Conservation (phyloP, 2,329 filamentous ascomycete genomes). For the Pseudogymnoascus sp. region DNA sequence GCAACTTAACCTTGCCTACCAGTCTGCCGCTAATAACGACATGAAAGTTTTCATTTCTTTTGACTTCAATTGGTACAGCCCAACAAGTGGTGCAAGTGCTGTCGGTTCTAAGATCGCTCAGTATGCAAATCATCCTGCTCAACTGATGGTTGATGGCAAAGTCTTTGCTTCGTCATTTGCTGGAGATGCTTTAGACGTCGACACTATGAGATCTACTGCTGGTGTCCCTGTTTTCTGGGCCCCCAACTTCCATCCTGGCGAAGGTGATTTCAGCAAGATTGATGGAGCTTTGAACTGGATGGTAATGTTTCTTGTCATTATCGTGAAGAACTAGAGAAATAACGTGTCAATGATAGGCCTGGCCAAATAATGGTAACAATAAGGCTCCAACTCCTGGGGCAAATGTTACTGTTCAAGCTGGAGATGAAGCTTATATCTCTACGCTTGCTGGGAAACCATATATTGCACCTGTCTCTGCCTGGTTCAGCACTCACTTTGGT, state of each 20-base stretch:
- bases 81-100: slow-evolving; percentile 12
- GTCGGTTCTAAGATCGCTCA: slow-evolving; percentile 25
- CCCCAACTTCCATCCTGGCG: slow-evolving; percentile 20
- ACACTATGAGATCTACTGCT: slow-evolving; percentile 31
- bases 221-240: slow-evolving; percentile 20
- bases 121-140: slow-evolving; percentile 26
- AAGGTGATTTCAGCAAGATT: slow-evolving; percentile 14
- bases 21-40: slow-evolving; percentile 19
- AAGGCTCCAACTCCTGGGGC: slow-evolving; percentile 18
- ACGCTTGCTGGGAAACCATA: slow-evolving; percentile 19
- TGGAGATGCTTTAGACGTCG: slow-evolving; percentile 39
- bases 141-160: slow-evolving; percentile 29
- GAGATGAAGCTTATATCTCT: slow-evolving; percentile 16
- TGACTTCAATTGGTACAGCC: slow-evolving; percentile 21
- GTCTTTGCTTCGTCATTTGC: slow-evolving; percentile 42
- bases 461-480: slow-evolving; percentile 30
- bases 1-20: slow-evolving; percentile 27
- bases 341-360: slow-evolving; percentile 13
- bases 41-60: slow-evolving; percentile 32
- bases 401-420: slow-evolving; percentile 18
- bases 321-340: too few species aligned
- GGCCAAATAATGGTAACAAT: slow-evolving; percentile 20
- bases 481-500: slow-evolving; percentile 30
- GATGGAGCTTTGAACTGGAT: slow-evolving; percentile 22
- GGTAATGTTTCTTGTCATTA: slow-evolving; percentile 6